These are phyloP conservation scores for Chaetomiaceae sp. DNA, from an alignment of 2,329 filamentous ascomycete genomes.

Conservation along the genomic window DNA sequence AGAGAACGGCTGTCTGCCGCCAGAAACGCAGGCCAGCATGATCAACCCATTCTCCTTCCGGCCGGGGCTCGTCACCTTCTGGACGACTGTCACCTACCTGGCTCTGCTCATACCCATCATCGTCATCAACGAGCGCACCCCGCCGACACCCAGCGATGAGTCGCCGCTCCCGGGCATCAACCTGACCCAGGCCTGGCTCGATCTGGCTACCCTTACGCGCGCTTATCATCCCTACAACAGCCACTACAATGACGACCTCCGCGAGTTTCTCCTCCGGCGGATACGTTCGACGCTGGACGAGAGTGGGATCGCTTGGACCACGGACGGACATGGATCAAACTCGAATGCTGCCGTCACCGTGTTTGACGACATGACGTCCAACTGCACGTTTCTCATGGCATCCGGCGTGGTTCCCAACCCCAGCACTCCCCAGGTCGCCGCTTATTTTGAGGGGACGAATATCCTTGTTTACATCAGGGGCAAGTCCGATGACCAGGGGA, in stretches of 20 bases:
- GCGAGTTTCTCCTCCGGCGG: conserved; percentile 68
- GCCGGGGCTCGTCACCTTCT: conserved; percentile 75
- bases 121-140: conserved; percentile 71
- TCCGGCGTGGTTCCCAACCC: conserved; percentile 23
- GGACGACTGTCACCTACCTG: conserved; percentile 71
- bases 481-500: conserved; percentile 63
- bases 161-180: conserved; percentile 62
- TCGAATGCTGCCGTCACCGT: conserved; percentile 44
- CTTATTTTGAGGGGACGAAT: conserved; percentile 92
- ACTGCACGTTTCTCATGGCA: conserved; percentile 61
- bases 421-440: conserved; percentile 33
- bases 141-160: conserved; percentile 55
- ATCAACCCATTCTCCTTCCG: conserved; percentile 68
- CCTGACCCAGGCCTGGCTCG: conserved; percentile 79
- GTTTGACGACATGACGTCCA: conserved; percentile 75
- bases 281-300: conserved; percentile 64
- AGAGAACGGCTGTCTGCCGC: too few relatives aligned
- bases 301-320: conserved; percentile 50
- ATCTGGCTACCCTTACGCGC: conserved; percentile 70
- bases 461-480: conserved; percentile 89
- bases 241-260: conserved; percentile 73
- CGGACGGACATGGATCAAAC: conserved; percentile 29
- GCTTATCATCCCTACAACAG: conserved; percentile 88
- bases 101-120: conserved; percentile 69
- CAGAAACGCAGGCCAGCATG: conserved; percentile 12